Evolutionary conservation across 2,329 filamentous ascomycete genomes (phyloP).

Genomic region (Clathrospora elynae): DNA sequence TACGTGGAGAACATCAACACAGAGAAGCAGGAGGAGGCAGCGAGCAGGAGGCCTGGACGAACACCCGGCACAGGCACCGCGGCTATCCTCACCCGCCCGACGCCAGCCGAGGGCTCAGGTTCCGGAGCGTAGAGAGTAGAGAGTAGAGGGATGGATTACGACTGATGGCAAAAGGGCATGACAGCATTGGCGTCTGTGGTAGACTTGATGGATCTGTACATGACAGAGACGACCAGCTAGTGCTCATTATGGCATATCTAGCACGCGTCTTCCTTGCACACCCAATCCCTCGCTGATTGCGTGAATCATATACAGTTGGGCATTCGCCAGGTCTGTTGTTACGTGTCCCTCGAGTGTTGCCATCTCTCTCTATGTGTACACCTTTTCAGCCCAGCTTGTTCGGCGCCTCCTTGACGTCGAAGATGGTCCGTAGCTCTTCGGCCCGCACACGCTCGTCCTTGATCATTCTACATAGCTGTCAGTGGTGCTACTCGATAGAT

Average conservation of each 20-base stretch:
- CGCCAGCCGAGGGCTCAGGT: slow-evolving; percentile 45
- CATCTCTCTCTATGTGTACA: neutral
- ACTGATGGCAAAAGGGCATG: slow-evolving; percentile 31
- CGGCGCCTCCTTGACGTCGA: slow-evolving; percentile 75
- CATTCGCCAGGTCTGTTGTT: too few species aligned
- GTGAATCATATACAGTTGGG: too few species aligned
- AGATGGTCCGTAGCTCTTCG: slow-evolving; percentile 68
- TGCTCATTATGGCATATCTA: slow-evolving; percentile 35
- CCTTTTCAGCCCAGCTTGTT: slow-evolving; percentile 71
- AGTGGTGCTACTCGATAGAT: slow-evolving; percentile 1
- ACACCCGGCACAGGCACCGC: slow-evolving; percentile 71
- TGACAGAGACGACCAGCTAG: slow-evolving; percentile 34
- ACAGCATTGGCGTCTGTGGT: slow-evolving; percentile 40
- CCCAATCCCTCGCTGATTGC: slow-evolving; percentile 15
- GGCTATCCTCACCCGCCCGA: slow-evolving; percentile 72
- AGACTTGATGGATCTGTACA: slow-evolving; percentile 40
- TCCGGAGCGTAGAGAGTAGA: slow-evolving; percentile 32
- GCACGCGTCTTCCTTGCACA: slow-evolving; percentile 14
- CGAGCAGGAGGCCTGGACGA: slow-evolving; percentile 77
- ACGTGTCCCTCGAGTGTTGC: too few species aligned
- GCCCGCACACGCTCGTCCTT: slow-evolving; percentile 80
- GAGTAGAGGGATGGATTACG: slow-evolving; percentile 17
- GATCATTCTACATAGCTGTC: slow-evolving; percentile 67
- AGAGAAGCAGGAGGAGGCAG: slow-evolving; percentile 98
- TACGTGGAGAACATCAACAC: slow-evolving; percentile 99